phyloP scores from a whole-genome alignment of 176 grass and related monocot species.

The Musa schizocarpa region DNA sequence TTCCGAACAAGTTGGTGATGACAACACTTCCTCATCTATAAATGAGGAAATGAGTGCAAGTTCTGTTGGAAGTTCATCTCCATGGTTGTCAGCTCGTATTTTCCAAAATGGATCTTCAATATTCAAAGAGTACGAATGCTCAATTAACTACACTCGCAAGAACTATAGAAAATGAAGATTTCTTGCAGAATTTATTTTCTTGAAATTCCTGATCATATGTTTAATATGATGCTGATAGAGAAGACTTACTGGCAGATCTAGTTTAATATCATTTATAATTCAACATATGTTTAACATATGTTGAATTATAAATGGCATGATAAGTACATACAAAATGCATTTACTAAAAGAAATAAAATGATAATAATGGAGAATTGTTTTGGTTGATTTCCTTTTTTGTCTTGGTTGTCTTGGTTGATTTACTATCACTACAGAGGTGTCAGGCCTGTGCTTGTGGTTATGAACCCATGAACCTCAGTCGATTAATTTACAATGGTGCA shows the following conservation, averaged over 20 bases:
- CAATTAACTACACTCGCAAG: neutral
- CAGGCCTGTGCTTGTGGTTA: neutral
- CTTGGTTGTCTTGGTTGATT: neutral
- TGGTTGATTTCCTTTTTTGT: neutral
- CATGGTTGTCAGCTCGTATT: conserved; percentile 40
- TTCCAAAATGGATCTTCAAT: conserved; percentile 70
- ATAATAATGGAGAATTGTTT: neutral
- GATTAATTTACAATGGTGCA: too few species aligned
- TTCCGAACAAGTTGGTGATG: conserved; percentile 19
- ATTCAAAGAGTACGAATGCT: conserved; percentile 61
- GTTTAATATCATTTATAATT: neutral
- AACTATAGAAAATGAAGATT: conserved; percentile 5
- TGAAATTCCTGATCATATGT: neutral
- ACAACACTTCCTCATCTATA: conserved; percentile 11
- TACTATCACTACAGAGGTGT: neutral
- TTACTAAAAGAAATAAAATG: neutral
- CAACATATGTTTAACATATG: neutral
- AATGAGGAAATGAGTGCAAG: conserved; percentile 20
- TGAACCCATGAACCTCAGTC: neutral
- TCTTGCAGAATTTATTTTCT: neutral
- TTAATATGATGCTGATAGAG: neutral
- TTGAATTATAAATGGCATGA: neutral
- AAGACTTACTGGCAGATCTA: neutral
- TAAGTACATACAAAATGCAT: too few species aligned
- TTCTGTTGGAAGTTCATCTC: conserved; percentile 25